A percentile compares a stretch with the other conserved stretches of the same genome.
Conservation (phyloP, 2,329 filamentous ascomycete genomes). For the Corniculantispora saksenae region DNA sequence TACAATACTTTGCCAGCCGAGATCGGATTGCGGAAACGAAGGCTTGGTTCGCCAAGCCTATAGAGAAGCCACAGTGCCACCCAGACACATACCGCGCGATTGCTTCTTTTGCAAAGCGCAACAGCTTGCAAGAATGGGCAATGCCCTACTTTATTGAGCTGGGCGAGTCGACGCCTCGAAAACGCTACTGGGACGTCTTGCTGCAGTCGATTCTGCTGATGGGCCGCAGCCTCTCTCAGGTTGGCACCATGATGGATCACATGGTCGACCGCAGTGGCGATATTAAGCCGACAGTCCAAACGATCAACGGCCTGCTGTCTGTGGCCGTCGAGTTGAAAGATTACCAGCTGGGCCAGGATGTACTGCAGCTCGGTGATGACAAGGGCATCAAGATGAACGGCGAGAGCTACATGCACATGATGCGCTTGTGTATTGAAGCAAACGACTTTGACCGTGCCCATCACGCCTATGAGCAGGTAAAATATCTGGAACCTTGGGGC, state of each 20-base stretch:
- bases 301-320: conserved; percentile 75
- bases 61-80: conserved; percentile 33
- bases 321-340: conserved; percentile 72
- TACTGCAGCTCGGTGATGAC: conserved; percentile 66
- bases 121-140: conserved; percentile 63
- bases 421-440: conserved; percentile 73
- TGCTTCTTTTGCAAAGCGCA: conserved; percentile 58
- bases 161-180: conserved; percentile 47
- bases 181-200: conserved; percentile 69
- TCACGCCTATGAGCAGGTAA: conserved; percentile 57
- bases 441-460: conserved; percentile 72
- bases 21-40: conserved; percentile 63
- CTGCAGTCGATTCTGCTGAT: conserved; percentile 71
- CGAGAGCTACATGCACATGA: conserved; percentile 70
- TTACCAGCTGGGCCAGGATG: conserved; percentile 70
- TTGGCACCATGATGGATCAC: conserved; percentile 61
- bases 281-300: conserved; percentile 63
- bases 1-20: conserved; percentile 61
- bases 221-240: conserved; percentile 62
- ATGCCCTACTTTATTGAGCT: conserved; percentile 57
- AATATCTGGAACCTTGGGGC: conserved; percentile 35
- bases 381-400: conserved; percentile 67
- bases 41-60: conserved; percentile 64
- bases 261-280: conserved; percentile 64
- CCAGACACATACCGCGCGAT: conserved; percentile 31